phyloP scores from a whole-genome alignment of 2,329 filamentous ascomycete genomes.

The Sclerotinia spermophila region DNA sequence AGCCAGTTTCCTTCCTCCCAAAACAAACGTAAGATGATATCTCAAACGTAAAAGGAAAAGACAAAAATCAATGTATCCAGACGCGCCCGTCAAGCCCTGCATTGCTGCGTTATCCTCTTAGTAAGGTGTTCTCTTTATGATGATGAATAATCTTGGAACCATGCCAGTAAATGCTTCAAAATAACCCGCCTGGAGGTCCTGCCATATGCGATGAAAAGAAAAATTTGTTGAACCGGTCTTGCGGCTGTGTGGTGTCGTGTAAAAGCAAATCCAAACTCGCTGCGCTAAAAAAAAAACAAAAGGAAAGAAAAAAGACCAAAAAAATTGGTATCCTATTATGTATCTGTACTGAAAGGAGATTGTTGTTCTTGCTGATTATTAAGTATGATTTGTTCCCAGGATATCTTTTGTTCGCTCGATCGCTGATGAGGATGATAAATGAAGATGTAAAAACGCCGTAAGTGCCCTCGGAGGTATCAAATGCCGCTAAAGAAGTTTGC shows the following conservation, averaged over 20 bases:
- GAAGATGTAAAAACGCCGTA: conserved; percentile 29
- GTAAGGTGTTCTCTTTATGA: conserved; percentile 35
- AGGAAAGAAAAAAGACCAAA: conserved; percentile 37
- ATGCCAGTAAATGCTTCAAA: conserved; percentile 35
- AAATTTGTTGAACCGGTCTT: conserved; percentile 36
- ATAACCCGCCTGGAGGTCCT: conserved; percentile 33
- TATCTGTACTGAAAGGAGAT: conserved; percentile 31
- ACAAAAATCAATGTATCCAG: conserved; percentile 34
- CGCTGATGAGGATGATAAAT: conserved; percentile 31
- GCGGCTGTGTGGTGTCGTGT: conserved; percentile 43
- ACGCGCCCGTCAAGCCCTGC: conserved; percentile 48
- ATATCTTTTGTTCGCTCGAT: conserved; percentile 33
- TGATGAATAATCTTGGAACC: conserved; percentile 34
- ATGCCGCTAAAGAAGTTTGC: conserved; percentile 35
- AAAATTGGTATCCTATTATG: conserved; percentile 35
- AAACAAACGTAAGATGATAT: conserved; percentile 13
- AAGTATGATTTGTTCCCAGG: conserved; percentile 30
- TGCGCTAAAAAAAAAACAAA: conserved; percentile 45
- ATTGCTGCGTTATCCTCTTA: conserved; percentile 63
- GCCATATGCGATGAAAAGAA: conserved; percentile 34
- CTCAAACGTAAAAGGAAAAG: conserved; percentile 29
- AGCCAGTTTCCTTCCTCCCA: conserved; percentile 15
- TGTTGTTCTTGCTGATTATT: conserved; percentile 17
- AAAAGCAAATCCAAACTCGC: conserved; percentile 47
- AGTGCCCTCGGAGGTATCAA: conserved; percentile 33